Percentiles rank a stretch among this genome's conserved stretches.
phyloP scores from a whole-genome alignment of 352 stramenopile genomes.

The Blastocystis sp. region DNA sequence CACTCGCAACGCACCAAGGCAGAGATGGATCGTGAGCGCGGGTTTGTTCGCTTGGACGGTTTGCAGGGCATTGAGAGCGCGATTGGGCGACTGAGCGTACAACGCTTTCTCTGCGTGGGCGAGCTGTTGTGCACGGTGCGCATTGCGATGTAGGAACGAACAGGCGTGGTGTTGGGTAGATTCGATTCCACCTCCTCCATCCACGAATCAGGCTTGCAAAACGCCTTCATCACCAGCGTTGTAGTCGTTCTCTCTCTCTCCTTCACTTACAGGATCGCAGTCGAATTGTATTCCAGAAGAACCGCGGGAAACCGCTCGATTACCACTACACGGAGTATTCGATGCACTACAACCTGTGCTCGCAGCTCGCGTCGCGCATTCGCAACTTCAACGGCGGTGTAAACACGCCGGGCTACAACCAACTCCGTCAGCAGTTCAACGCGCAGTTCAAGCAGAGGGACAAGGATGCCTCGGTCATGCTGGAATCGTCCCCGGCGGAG shows the following conservation, averaged over 20 bases:
- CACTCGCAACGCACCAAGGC: not conserved
- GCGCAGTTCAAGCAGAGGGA: slow-evolving; percentile 9
- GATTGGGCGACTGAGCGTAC: not conserved
- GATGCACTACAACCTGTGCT: slow-evolving; percentile 52
- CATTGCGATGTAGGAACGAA: slow-evolving; percentile 45
- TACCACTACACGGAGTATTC: slow-evolving; percentile 55
- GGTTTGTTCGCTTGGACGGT: not conserved
- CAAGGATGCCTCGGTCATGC: not conserved
- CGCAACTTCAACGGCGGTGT: not conserved
- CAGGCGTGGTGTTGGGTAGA: no score
- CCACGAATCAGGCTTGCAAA: slow-evolving; percentile 28
- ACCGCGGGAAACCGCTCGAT: slow-evolving; percentile 20
- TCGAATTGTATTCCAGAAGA: slow-evolving; percentile 26
- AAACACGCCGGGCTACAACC: slow-evolving; percentile 1
- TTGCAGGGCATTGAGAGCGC: not conserved
- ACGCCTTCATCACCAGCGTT: slow-evolving; percentile 23
- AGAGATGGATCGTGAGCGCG: not conserved
- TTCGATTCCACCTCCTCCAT: slow-evolving; percentile 12
- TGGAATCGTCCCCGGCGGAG: not conserved
- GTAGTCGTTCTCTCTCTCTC: not conserved
- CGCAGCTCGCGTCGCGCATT: not conserved
- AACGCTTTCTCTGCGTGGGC: slow-evolving; percentile 32
- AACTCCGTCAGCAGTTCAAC: slow-evolving; percentile 60
- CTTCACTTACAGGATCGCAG: slow-evolving; percentile 2
- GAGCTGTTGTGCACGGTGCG: slow-evolving; percentile 43